Evolutionary conservation across 1,139 yeast species (phyloP).

Genomic region (Pichia sp.): DNA sequence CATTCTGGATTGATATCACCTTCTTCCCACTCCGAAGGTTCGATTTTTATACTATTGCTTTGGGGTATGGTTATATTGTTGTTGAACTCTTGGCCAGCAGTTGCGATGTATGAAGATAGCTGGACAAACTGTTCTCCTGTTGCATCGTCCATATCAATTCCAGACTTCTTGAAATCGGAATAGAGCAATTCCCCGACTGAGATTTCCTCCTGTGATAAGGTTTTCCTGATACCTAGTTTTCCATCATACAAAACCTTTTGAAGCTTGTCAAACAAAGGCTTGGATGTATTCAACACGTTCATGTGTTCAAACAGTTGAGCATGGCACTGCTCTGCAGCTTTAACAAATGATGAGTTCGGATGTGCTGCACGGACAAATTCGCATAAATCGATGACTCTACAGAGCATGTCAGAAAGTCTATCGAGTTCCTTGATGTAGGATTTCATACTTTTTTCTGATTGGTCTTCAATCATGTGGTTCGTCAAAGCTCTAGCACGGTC

Average conservation of each 20-base stretch:
- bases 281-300: slow-evolving; percentile 87
- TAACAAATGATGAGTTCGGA: slow-evolving; percentile 65
- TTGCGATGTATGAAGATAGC: slow-evolving; percentile 75
- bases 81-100: slow-evolving; percentile 74
- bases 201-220: slow-evolving; percentile 64
- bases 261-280: slow-evolving; percentile 60
- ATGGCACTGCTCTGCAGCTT: slow-evolving; percentile 85
- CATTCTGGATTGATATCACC: slow-evolving; percentile 24
- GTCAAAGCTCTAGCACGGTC: slow-evolving; percentile 60
- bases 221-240: slow-evolving; percentile 36
- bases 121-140: slow-evolving; percentile 69
- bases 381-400: slow-evolving; percentile 91
- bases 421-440: slow-evolving; percentile 67
- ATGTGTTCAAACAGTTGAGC: slow-evolving; percentile 88
- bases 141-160: slow-evolving; percentile 69
- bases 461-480: slow-evolving; percentile 46
- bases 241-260: slow-evolving; percentile 45
- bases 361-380: slow-evolving; percentile 89
- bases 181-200: slow-evolving; percentile 76
- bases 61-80: slow-evolving; percentile 49
- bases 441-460: slow-evolving; percentile 42
- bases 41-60: slow-evolving; percentile 32
- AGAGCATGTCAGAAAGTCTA: slow-evolving; percentile 78
- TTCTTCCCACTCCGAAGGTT: slow-evolving; percentile 22
- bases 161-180: slow-evolving; percentile 87